Conservation (phyloP, 2,329 filamentous ascomycete species). For the Claviceps sp. region DNA sequence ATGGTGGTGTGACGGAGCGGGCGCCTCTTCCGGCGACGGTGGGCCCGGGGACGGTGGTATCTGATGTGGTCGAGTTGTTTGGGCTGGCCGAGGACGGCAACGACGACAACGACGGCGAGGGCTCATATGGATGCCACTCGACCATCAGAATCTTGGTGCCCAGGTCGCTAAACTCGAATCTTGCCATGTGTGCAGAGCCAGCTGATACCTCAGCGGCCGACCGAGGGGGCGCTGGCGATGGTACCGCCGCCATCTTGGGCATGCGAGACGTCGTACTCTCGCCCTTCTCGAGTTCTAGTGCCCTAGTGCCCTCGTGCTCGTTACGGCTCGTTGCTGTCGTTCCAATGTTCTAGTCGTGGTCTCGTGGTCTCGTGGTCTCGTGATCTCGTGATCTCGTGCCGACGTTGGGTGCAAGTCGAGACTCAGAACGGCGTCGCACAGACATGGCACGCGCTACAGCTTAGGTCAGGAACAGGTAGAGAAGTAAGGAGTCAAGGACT, state of each 20-base stretch:
- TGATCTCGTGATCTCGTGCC: slow-evolving; percentile 5
- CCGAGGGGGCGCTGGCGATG: slow-evolving; percentile 21
- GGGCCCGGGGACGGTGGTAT: not conserved
- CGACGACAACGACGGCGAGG: slow-evolving; percentile 2
- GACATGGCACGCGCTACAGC: slow-evolving; percentile 5
- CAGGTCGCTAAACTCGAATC: slow-evolving; percentile 80
- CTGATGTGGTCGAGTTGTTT: not conserved
- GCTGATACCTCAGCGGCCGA: slow-evolving; percentile 9
- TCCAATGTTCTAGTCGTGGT: not conserved
- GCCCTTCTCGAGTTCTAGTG: not conserved
- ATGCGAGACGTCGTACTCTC: not conserved
- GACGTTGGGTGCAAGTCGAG: not conserved
- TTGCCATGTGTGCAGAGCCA: slow-evolving; percentile 33
- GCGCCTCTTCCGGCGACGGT: not conserved
- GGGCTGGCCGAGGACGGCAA: not conserved
- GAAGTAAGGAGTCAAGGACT: not conserved
- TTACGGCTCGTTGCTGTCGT: too few species aligned
- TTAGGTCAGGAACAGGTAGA: not conserved
- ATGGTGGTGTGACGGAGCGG: slow-evolving; percentile 4
- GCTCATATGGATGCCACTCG: slow-evolving; percentile 53
- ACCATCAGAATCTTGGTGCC: slow-evolving; percentile 90
- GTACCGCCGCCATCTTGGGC: slow-evolving; percentile 10
- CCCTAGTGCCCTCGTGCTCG: too few species aligned
- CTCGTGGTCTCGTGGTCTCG: slow-evolving; percentile 3
- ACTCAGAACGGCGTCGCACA: slow-evolving; percentile 2